Evolutionary conservation across 176 grass and related monocot species (phyloP), one percentile per base, ranked within the genome.

Genomic region (Typha latifolia): DNA sequence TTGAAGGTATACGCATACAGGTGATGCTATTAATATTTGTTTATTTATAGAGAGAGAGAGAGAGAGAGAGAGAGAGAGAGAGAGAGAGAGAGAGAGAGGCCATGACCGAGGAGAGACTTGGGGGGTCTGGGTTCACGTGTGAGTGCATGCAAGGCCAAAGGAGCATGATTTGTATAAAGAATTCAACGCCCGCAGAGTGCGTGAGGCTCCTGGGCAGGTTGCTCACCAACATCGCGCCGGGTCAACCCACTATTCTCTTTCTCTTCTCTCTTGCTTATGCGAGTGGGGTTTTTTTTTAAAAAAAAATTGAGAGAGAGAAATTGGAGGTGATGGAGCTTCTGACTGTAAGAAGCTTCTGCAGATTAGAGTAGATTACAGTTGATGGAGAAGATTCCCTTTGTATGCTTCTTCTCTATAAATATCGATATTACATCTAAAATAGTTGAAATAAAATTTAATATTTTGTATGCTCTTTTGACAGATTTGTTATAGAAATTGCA

Each of bases 171-270:
- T 77, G 73, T 56, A 80, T 96, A 91, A 84, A 96, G 80, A 91
- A 91, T 96, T 91, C 93, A 96, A 89, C 88, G 85, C 88, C 81
- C 86, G 85, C 74, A 74, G 80, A 75, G 77, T 22, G 92, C 88
- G 84, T 96, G 92, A 91, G 51, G 19, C 27, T 12, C 73, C 34
- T 85, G 65, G 82, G 85, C 86, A 96, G 92, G 88, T 96, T 85
- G 92, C 80, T 77, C 92, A 96, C 72, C 87, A 85, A 63, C 69
- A 68, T 62, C 70, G 75, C 77, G 75, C 92, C 85, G 68, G 80
- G 92, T 96, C 87, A 96, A 91, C 79, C 62, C 66, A 26, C 62
- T 12, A 0, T 49, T 27, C 27, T 67, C 47, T 62, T 37, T 64
- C 76, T 61, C 69, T 52, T 64, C 66, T 63, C 66, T 49, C 75